Evolutionary conservation across 768 basidiomycete species (phyloP), one percentile per base, ranked within the genome.

Genomic region (Boletus tylopilopsis): DNA sequence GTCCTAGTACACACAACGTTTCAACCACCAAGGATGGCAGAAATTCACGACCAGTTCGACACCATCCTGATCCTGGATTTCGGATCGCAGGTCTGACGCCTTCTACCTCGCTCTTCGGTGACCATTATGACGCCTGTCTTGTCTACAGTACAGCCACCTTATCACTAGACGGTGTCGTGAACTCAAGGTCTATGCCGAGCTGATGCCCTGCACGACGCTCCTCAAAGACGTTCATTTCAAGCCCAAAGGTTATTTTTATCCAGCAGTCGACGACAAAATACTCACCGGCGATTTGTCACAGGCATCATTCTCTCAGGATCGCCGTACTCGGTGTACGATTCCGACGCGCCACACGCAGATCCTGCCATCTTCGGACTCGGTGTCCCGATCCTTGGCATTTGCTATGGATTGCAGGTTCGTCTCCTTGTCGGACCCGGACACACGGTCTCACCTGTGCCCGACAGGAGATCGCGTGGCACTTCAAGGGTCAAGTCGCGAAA

Each of bases 81-180:
- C 70, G 95, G 95, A 46, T 96, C 94, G 10, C 94, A 93, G 80
- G 94, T 95, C 60, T 56, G 59, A 73, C 43, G 21, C 12, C 5
- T 24, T 39, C n/a, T 9, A 19, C 37, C 32, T n/a, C 47, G 49
- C 34, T 45, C 50, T 49, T 59, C 36, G 53, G 39, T 42, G 49
- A 53, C 52, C 45, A 33, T 8, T n/a, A n/a, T n/a, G n/a, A 42
- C 29, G 15, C 51, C 36, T 23, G 53, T 49, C 42, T 46, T 38
- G 13, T 34, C 12, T 29, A 36, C 67, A 95, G 93, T 95, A 95
- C 70, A 94, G 94, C 57, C 96, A 98, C 76, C 75, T 99, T 55
- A 98, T 98, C 69, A 96, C 94, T 7, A 76, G 96, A 65, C 79
- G 96, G 82, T 97, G 95, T 79, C 86, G 96, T 64, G 96, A 99